Percentiles rank a stretch among this genome's conserved stretches.
Evolutionary conservation across 192 early-diverging fungal species (phyloP).

Genomic region (Kickxella alabastrina): DNA sequence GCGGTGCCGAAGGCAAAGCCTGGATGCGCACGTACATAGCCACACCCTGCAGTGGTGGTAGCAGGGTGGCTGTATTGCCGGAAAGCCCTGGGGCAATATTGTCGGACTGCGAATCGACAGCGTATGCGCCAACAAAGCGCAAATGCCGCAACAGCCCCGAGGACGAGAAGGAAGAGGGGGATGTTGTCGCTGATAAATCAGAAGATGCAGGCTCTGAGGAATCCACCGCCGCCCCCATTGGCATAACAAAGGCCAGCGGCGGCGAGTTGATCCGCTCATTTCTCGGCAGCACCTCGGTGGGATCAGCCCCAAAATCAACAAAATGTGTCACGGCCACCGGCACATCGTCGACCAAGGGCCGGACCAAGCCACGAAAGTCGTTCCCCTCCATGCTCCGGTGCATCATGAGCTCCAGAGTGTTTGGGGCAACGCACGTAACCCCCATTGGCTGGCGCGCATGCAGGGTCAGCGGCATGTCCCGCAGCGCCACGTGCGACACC

Average conservation of each 20-base stretch:
- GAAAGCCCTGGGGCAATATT: too few species aligned
- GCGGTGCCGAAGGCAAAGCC: not conserved
- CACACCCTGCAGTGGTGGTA: too few species aligned
- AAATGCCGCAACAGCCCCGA: too few species aligned
- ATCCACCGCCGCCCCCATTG: too few species aligned
- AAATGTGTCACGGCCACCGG: slow-evolving; percentile 19
- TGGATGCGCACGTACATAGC: slow-evolving; percentile 17
- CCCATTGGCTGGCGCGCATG: slow-evolving; percentile 38
- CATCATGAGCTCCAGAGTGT: slow-evolving; percentile 29
- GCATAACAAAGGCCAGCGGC: slow-evolving; percentile 25
- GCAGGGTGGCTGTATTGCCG: too few species aligned
- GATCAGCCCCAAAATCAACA: slow-evolving; percentile 10
- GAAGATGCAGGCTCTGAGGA: too few species aligned
- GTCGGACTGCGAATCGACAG: not conserved
- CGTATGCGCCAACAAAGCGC: slow-evolving; percentile 28
- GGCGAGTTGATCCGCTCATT: slow-evolving; percentile 19
- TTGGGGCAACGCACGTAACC: slow-evolving; percentile 13
- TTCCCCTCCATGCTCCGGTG: slow-evolving; percentile 43
- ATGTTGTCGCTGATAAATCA: too few species aligned
- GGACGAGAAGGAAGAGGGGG: too few species aligned
- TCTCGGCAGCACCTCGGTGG: not conserved
- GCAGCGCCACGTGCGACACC: slow-evolving; percentile 24
- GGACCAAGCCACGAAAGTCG: slow-evolving; percentile 37
- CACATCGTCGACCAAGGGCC: slow-evolving; percentile 15
- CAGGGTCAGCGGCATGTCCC: slow-evolving; percentile 10